Evolutionary conservation across 306 rosid genomes (phyloP), one percentile per base, ranked within the genome.

Genomic region (Cucurbita moschata): DNA sequence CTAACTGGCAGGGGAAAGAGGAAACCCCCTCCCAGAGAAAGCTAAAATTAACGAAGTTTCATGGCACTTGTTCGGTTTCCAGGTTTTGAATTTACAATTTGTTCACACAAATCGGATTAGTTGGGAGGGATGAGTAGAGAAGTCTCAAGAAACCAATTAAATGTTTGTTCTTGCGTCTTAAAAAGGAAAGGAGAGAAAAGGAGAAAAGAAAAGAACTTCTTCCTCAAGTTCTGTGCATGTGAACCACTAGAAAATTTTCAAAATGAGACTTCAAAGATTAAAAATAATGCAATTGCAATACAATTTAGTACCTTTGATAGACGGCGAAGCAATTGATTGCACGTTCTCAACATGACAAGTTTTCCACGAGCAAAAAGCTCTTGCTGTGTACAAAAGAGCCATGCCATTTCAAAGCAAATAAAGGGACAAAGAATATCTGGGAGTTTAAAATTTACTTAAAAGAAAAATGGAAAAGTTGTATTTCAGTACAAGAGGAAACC

Each of bases 261-360:
- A 2, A 4, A 6, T 39, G 21, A 40, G 19, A 60, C 43, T 50
- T 42, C 38, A 10, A 14, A 60, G 18, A 37, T 63, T 30, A 54
- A 62, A 19, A 35, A 35, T 13, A 35, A 26, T 26, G 52, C 19
- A 67, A 66, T 65, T 38, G 55, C 37, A 19, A 7, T 66, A 18
- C 39, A 59, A 50, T 30, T 72, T 66, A 38, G 71, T 76, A 93
- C 98, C 98, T 94, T 94, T 75, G 98, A 94, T 51, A 94, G 85
- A 47, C 97, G 90, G n/a, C 97, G 97, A 76, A 94, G 98, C 62
- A 94, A 93, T 80, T 94, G 98, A 87, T 90, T 94, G 86, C 98
- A 94, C 23, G 98, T 94, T 78, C 97, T 90, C 82, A 94, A 81
- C 98, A 94, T 94, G 74, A 94, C 98, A 77, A 94, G 96, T 79